Base-by-base conservation (phyloP, 164 flowering plant genomes). In the Piper betle region DNA sequence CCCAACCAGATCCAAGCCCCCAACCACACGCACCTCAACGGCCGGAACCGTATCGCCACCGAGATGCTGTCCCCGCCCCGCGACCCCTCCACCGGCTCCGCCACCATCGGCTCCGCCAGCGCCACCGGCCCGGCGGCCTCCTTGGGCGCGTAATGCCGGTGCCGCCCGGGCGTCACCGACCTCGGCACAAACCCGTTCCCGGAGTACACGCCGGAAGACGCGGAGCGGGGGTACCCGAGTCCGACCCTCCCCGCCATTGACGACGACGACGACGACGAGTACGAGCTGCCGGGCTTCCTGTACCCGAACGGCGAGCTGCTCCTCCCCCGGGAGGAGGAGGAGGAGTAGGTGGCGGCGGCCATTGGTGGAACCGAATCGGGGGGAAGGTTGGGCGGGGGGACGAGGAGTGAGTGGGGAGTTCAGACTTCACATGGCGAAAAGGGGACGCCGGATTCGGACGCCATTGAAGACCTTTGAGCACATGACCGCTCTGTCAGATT, bases 41-140 rank as follows among this genome's bases (percentile, higher is more conserved):
- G 96, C 71, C 98, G 64, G 69, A 92, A 92, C 72, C 98, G 81
- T 70, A 92, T 73, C 50, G 98, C 89, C 52, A 89, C 98, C 39
- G 91, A 85, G 54, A 92, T 92, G 69, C 96, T 92, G 68, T 92
- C 92, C 3, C 76, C 77, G 5, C 82, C 70, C 71, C 77, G 75
- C 62, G 83, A 66, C 58, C 73, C 50, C 40, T 84, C 96, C 25
- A 75, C 55, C 39, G 80, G 73, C 39, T 86, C 96, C 61, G 76
- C 59, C 5, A 79, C 56, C 17, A 81, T 64, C 63, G 60, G 4
- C 72, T 81, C 58, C 37, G 68, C 18, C 58, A 65, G 60, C 55
- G 64, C 10, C 68, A 60, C 55, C 64, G 15, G 70, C 70, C 11
- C 57, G 68, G 8, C 78, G 33, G 60, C 11, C 62, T 74, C 68